Evolutionary conservation across 2,329 filamentous ascomycete genomes (phyloP).

Genomic region (Claviceps digitariae): DNA sequence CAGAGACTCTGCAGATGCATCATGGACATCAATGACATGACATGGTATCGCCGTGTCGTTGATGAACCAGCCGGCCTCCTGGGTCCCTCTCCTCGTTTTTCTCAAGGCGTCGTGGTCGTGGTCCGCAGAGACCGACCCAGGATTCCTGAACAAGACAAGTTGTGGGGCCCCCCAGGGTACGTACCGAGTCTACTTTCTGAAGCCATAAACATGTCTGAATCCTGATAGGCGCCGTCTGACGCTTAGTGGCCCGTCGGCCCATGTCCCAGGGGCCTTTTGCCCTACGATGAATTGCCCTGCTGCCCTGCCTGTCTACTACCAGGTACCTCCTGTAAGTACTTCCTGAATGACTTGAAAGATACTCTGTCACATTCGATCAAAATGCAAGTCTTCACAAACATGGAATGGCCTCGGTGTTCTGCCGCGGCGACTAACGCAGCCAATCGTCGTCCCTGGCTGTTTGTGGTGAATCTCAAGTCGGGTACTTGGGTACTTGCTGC

Average conservation of each 20-base stretch:
- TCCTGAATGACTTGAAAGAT: too few relatives aligned
- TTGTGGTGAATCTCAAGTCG: not conserved
- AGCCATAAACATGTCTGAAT: too few relatives aligned
- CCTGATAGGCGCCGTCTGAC: too few relatives aligned
- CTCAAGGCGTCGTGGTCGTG: conserved; percentile 16
- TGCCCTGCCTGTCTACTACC: too few relatives aligned
- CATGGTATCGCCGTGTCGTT: not conserved
- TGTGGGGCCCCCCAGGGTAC: not conserved
- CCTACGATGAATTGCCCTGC: too few relatives aligned
- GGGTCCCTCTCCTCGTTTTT: conserved; percentile 20
- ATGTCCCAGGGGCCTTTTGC: too few relatives aligned
- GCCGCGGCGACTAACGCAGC: not conserved
- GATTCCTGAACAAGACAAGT: conserved; percentile 7
- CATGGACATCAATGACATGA: not conserved
- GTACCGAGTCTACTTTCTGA: too few relatives aligned
- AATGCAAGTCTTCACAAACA: too few relatives aligned
- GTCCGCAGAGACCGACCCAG: conserved; percentile 24
- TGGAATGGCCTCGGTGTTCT: not conserved
- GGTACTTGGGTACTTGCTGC: not conserved
- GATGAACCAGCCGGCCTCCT: conserved; percentile 11
- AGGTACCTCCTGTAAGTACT: too few relatives aligned
- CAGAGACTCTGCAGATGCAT: conserved; percentile 8
- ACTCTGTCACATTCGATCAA: too few relatives aligned
- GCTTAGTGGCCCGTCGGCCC: too few relatives aligned
- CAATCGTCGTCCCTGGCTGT: not conserved